Evolutionary conservation across 345 rosid species (phyloP).

Genomic region (Eucalyptus cloeziana): DNA sequence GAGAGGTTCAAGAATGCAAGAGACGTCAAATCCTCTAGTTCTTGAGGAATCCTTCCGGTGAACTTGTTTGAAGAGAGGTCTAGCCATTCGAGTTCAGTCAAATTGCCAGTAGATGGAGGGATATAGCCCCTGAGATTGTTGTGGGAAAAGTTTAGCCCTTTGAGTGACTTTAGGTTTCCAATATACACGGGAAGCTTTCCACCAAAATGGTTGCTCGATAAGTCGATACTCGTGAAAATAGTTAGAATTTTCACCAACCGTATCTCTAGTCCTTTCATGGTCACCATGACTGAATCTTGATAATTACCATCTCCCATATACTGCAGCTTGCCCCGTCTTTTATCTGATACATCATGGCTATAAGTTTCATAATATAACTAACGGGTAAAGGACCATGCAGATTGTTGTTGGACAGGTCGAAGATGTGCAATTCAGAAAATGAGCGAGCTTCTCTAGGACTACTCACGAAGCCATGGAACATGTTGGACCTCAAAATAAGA

Average conservation of each 20-base stretch:
- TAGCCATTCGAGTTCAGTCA: too few relatives aligned
- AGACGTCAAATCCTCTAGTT: too few relatives aligned
- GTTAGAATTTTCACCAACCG: too few relatives aligned
- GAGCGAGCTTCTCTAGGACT: background rate
- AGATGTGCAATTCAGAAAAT: background rate
- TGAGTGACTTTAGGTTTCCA: too few relatives aligned
- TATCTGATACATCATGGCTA: background rate
- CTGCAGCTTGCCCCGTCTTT: background rate
- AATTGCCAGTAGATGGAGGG: accelerated
- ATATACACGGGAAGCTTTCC: accelerated
- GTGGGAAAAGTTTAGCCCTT: too few relatives aligned
- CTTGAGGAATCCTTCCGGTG: accelerated
- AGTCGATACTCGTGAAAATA: accelerated
- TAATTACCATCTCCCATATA: background rate
- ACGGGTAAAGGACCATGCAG: background rate
- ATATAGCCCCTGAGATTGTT: too few relatives aligned
- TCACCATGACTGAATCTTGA: too few relatives aligned
- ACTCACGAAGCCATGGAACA: background rate
- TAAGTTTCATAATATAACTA: background rate
- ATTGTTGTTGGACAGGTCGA: background rate
- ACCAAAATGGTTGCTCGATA: too few relatives aligned
- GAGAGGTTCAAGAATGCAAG: too few relatives aligned
- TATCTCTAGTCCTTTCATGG: too few relatives aligned
- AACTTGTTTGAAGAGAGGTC: too few relatives aligned
- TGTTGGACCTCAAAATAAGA: background rate